Percentiles rank a stretch among this genome's conserved stretches.
Conservation (phyloP, 2,329 filamentous ascomycete genomes). For the Penicillium fuscoglaucum region DNA sequence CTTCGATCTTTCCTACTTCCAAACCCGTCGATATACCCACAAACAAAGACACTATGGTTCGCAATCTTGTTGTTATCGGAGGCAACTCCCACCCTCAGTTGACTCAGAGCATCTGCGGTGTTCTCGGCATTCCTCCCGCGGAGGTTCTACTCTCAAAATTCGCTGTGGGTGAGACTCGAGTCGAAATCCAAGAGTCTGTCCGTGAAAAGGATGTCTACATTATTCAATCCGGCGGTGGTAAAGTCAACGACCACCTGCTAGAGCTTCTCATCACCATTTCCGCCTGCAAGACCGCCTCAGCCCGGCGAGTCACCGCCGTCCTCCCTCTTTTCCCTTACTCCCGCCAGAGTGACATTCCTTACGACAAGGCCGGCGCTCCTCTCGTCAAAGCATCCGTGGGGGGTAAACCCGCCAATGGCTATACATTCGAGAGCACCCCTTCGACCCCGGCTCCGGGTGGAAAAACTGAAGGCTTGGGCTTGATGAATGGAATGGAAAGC, state of each 20-base stretch:
- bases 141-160: constrained; percentile 88
- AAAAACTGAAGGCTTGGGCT: constrained; percentile 63
- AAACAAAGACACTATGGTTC: constrained; percentile 65
- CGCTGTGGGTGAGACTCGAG: constrained; percentile 89
- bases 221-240: constrained; percentile 88
- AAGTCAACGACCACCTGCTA: constrained; percentile 94
- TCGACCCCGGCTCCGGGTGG: constrained; percentile 76
- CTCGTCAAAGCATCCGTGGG: constrained; percentile 65
- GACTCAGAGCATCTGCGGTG: constrained; percentile 81
- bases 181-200: constrained; percentile 94
- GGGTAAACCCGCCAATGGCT: constrained; percentile 52
- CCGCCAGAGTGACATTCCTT: constrained; percentile 91
- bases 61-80: constrained; percentile 90
- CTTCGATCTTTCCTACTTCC: constrained; percentile 16
- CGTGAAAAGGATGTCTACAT: constrained; percentile 99
- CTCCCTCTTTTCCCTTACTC: constrained; percentile 96
- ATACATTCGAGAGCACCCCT: constrained; percentile 90
- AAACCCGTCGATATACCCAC: constrained; percentile 12
- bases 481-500: constrained; percentile 66
- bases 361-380: constrained; percentile 92
- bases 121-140: constrained; percentile 81
- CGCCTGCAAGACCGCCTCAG: constrained; percentile 94
- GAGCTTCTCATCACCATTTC: constrained; percentile 97
- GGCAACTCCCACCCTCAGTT: constrained; percentile 90
- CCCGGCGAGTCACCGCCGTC: constrained; percentile 88